These are phyloP conservation scores for Penicillium simplicissimum DNA, from an alignment of 495 filamentous ascomycete genomes.

Conservation along the genomic window DNA sequence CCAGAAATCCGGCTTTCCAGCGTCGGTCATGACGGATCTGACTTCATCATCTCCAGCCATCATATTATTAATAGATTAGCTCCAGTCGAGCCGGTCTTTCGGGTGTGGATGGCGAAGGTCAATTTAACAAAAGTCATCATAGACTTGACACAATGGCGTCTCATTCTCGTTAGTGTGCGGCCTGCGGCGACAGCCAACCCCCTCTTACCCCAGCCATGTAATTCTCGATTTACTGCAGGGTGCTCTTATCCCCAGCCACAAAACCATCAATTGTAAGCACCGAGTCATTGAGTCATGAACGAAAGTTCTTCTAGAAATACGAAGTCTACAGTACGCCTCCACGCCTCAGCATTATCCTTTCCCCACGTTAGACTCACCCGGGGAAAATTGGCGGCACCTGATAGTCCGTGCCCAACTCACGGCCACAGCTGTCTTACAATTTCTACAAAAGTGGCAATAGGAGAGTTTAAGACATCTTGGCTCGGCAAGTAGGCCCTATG, in stretches of 20 bases:
- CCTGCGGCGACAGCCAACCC: not conserved
- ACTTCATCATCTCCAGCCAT: constrained; percentile 1
- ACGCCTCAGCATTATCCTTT: not conserved
- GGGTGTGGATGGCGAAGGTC: not conserved
- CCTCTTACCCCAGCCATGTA: not conserved
- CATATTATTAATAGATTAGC: not conserved
- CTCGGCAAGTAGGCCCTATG: not conserved
- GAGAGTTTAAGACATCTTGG: constrained; percentile 8
- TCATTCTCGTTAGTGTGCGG: not conserved
- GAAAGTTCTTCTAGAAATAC: constrained; percentile 3
- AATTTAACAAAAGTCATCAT: not conserved
- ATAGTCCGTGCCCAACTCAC: not conserved
- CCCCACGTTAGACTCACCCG: not conserved
- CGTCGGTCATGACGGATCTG: not conserved
- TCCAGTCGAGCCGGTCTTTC: not conserved
- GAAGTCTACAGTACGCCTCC: not conserved
- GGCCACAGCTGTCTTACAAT: not conserved
- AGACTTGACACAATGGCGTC: not conserved
- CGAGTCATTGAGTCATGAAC: constrained; percentile 7
- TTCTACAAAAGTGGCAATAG: not conserved
- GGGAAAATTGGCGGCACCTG: not conserved
- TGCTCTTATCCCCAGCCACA: not conserved
- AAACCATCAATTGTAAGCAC: not conserved
- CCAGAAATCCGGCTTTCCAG: not conserved
- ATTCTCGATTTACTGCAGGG: not conserved